Conservation (phyloP, 2,329 filamentous ascomycete species). For the Clarireedia monteithiana region DNA sequence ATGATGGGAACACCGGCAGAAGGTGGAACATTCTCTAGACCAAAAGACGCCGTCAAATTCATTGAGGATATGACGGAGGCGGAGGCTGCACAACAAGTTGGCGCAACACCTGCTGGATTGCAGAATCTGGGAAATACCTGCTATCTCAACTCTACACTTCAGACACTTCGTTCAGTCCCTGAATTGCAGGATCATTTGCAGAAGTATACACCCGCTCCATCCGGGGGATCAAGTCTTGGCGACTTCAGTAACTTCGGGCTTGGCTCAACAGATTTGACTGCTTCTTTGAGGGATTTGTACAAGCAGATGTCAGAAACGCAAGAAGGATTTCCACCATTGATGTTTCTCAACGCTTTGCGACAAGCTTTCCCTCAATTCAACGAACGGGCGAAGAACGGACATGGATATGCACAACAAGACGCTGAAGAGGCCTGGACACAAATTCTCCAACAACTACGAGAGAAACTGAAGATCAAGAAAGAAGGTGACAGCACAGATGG, state of each 20-base stretch:
- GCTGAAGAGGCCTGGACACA: conserved; percentile 98
- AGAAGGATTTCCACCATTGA: conserved; percentile 72
- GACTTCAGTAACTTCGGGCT: conserved; percentile 42
- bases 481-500: conserved; percentile 40
- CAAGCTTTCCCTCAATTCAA: conserved; percentile 85
- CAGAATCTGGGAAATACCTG: conserved; percentile 95
- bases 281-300: conserved; percentile 74
- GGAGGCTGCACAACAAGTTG: conserved; percentile 73
- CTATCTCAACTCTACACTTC: conserved; percentile 96
- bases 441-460: conserved; percentile 74
- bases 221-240: conserved; percentile 28
- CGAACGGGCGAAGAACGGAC: conserved; percentile 73
- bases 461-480: conserved; percentile 64
- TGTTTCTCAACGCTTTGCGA: conserved; percentile 76
- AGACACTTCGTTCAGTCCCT: conserved; percentile 79
- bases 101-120: conserved; percentile 80
- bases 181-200: conserved; percentile 77
- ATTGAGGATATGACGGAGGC: conserved; percentile 97
- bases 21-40: conserved; percentile 54
- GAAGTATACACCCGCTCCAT: conserved; percentile 45
- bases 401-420: conserved; percentile 94
- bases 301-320: conserved; percentile 86
- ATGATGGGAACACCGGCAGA: conserved; percentile 88
- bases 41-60: conserved; percentile 78
- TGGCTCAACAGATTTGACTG: conserved; percentile 56